Evolutionary conservation across 139 green algal genomes (phyloP).

Genomic region (Monoraphidium neglectum): DNA sequence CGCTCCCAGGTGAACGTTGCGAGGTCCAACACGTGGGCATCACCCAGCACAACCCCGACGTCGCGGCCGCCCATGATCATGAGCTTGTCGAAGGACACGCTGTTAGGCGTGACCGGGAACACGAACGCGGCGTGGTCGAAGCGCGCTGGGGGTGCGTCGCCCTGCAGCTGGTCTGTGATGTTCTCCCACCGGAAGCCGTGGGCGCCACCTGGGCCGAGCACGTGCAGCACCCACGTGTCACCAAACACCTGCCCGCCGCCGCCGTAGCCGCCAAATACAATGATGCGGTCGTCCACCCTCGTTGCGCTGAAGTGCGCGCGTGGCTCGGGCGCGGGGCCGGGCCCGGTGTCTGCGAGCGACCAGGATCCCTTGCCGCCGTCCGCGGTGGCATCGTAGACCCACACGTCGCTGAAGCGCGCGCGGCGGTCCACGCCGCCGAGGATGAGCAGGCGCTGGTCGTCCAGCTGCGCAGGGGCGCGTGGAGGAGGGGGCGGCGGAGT

Average conservation of each 20-base stretch:
- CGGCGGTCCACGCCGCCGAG: conserved; percentile 83
- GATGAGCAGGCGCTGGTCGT: conserved; percentile 67
- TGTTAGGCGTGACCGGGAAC: conserved; percentile 66
- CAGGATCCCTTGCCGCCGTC: no score
- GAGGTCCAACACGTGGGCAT: conserved; percentile 80
- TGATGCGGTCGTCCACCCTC: conserved; percentile 62
- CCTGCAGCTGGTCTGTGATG: conserved; percentile 39
- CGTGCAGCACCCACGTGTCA: conserved; percentile 78
- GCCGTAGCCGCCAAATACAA: conserved; percentile 84
- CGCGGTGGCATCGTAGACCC: conserved; percentile 71
- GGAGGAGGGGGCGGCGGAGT: not conserved
- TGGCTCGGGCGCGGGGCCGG: conserved; percentile 51
- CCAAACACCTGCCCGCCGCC: conserved; percentile 71
- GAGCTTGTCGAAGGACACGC: conserved; percentile 62
- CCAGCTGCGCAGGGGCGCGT: conserved; percentile 45
- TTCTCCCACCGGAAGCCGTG: conserved; percentile 59
- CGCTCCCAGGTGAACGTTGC: conserved; percentile 68
- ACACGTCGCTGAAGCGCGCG: conserved; percentile 78
- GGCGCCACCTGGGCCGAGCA: conserved; percentile 21
- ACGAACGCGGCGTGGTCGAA: conserved; percentile 72
- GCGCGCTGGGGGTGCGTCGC: conserved; percentile 49
- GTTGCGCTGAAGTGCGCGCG: conserved; percentile 81
- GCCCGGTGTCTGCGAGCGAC: no score
- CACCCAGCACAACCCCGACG: conserved; percentile 68
- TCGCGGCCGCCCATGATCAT: conserved; percentile 84